phyloP scores from a whole-genome alignment of 176 grass and related monocot genomes.

The Avena eriantha region DNA sequence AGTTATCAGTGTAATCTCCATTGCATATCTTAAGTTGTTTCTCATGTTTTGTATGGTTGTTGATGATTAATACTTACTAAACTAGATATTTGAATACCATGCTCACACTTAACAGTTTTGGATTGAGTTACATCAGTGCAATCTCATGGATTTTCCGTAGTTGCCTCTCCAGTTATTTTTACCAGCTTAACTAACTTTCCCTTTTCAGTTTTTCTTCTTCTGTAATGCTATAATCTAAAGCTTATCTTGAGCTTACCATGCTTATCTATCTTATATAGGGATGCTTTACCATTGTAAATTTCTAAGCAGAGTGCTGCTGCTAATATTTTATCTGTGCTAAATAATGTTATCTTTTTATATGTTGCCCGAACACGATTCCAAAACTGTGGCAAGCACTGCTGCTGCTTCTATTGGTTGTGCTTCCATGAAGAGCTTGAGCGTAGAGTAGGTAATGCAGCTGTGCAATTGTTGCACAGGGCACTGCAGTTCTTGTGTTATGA shows the following conservation, averaged over 20 bases:
- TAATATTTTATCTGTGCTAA: constrained; percentile 3
- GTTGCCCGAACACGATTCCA: not conserved
- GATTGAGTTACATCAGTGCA: not conserved
- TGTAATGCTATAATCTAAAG: not conserved
- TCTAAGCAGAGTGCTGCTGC: not conserved
- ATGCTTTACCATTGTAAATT: not conserved
- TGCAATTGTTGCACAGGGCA: not conserved
- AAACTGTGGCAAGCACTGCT: constrained; percentile 13
- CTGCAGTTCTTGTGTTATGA: not conserved
- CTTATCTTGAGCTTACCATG: not conserved
- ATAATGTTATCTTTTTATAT: not conserved
- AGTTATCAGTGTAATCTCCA: not conserved
- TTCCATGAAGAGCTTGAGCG: not conserved
- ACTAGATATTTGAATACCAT: not conserved
- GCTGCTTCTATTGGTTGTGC: not conserved
- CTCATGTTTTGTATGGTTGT: not conserved
- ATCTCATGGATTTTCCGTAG: constrained; percentile 1
- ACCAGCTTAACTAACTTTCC: not conserved
- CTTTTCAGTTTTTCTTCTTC: not conserved
- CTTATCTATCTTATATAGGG: not conserved
- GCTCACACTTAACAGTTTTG: not conserved
- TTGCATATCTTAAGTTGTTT: not conserved
- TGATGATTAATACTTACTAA: not conserved
- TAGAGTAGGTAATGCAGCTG: not conserved
- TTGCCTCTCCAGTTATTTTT: not conserved